These are phyloP conservation scores for Themeda triandra DNA, from an alignment of 176 grass and related monocot species.

Conservation along the genomic window DNA sequence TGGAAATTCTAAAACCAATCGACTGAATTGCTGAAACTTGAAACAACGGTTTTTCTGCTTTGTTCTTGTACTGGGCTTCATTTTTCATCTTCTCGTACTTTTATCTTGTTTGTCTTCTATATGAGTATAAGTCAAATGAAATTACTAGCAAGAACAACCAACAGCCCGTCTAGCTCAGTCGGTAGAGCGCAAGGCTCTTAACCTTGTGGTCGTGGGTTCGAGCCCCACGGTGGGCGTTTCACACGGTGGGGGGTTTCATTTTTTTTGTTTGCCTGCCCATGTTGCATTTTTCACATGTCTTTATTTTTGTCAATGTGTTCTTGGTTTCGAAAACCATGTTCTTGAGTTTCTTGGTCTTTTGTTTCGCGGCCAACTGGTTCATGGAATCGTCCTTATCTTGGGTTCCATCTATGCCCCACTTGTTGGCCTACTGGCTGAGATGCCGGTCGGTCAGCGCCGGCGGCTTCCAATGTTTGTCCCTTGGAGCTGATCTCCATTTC, in stretches of 20 bases:
- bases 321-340: not conserved
- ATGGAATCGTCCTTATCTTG: not conserved
- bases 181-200: constrained; percentile 47
- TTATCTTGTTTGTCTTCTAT: too few relatives aligned
- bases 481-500: constrained; percentile 5
- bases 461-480: not conserved
- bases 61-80: not conserved
- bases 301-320: not conserved
- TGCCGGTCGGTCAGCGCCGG: constrained; percentile 12
- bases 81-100: not conserved
- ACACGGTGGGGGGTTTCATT: too few relatives aligned
- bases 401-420: not conserved
- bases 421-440: not conserved
- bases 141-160: too few relatives aligned
- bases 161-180: constrained; percentile 32
- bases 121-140: too few relatives aligned
- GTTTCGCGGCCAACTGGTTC: not conserved
- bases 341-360: not conserved
- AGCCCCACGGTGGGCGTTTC: constrained; percentile 40
- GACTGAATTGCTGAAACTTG: not conserved
- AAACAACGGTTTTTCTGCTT: not conserved
- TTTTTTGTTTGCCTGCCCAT: not conserved
- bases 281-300: not conserved
- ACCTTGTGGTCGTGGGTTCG: constrained; percentile 61
- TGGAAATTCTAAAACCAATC: not conserved